Evolutionary conservation across 495 filamentous ascomycete genomes (phyloP).

Genomic region (Penicillium subrubescens): DNA sequence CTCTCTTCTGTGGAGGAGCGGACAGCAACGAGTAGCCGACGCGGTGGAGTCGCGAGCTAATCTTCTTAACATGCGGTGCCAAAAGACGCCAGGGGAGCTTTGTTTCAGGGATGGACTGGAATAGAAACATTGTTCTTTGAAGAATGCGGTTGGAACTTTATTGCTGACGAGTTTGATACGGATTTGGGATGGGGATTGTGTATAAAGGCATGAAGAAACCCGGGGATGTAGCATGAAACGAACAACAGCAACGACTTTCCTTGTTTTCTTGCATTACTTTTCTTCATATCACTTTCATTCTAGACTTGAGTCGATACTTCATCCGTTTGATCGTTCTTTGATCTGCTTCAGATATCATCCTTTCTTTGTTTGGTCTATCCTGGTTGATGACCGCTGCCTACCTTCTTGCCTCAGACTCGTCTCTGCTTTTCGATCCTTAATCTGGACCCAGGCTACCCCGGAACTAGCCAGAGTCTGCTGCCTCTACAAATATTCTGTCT

Average conservation of each 20-base stretch:
- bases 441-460: slow-evolving; percentile 3
- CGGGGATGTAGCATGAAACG: neutral
- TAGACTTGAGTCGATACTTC: neutral
- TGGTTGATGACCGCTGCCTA: slow-evolving; percentile 13
- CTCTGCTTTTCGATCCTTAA: slow-evolving; percentile 15
- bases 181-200: neutral
- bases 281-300: neutral
- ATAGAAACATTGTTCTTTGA: slow-evolving; percentile 23
- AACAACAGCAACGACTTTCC: slow-evolving; percentile 2
- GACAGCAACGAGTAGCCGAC: slow-evolving; percentile 3
- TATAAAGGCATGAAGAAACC: slow-evolving; percentile 24
- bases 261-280: neutral
- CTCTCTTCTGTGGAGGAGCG: slow-evolving; percentile 14
- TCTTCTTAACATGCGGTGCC: slow-evolving; percentile 9
- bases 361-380: slow-evolving; percentile 11
- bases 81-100: neutral
- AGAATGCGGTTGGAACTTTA: neutral
- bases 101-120: slow-evolving; percentile 25
- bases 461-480: neutral
- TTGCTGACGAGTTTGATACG: neutral
- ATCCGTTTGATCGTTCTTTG: neutral
- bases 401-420: neutral
- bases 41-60: slow-evolving; percentile 14
- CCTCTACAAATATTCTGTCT: neutral
- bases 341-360: slow-evolving; percentile 1